phyloP scores from a whole-genome alignment of 2,329 filamentous ascomycete species.

The Myriangium duriaei region DNA sequence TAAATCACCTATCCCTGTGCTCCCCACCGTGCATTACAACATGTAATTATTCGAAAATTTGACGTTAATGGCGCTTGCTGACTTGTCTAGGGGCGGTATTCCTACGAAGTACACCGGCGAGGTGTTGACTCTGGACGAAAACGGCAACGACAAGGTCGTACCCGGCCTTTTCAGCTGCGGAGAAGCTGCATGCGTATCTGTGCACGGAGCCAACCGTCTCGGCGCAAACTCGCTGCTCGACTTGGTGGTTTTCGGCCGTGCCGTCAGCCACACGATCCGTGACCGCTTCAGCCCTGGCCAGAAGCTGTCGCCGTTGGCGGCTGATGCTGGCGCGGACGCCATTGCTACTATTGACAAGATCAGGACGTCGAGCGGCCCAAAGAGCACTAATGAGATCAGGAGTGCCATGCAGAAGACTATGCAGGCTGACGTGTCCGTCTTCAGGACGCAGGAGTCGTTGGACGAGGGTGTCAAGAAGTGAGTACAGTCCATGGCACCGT shows the following conservation, averaged over 20 bases:
- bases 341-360: slow-evolving; percentile 78
- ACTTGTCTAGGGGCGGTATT: slow-evolving; percentile 75
- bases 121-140: slow-evolving; percentile 75
- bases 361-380: slow-evolving; percentile 71
- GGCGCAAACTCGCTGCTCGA: slow-evolving; percentile 97
- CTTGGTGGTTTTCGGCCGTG: slow-evolving; percentile 93
- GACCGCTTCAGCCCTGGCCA: slow-evolving; percentile 81
- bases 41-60: no score
- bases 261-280: slow-evolving; percentile 91
- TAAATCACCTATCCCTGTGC: slow-evolving; percentile 91
- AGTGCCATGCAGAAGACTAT: slow-evolving; percentile 94
- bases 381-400: slow-evolving; percentile 78
- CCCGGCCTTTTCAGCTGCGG: slow-evolving; percentile 92
- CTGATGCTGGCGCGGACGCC: slow-evolving; percentile 78
- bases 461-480: slow-evolving; percentile 76
- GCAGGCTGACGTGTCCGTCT: slow-evolving; percentile 94
- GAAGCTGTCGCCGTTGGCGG: slow-evolving; percentile 64
- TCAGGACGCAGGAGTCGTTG: slow-evolving; percentile 86
- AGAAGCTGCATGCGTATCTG: slow-evolving; percentile 93
- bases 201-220: slow-evolving; percentile 95
- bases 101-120: slow-evolving; percentile 96
- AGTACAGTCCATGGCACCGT: slow-evolving; percentile 9
- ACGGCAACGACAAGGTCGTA: slow-evolving; percentile 83
- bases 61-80: no score
- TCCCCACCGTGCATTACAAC: no score